Conservation (phyloP, 148 eudicot genomes). For the Salicornia ramosissima region DNA sequence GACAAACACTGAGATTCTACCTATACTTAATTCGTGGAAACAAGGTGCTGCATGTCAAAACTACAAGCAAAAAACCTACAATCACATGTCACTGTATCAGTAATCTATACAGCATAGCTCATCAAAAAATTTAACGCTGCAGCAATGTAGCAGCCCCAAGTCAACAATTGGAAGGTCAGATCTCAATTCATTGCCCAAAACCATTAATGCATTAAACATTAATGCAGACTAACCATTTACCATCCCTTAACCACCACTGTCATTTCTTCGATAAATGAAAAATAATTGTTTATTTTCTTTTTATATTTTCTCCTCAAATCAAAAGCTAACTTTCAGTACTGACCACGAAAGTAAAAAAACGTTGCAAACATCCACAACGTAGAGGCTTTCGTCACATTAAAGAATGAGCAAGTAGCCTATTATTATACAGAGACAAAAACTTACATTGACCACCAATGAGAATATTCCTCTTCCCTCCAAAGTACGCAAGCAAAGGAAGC, state of each 20-base stretch:
- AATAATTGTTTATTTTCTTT: background rate
- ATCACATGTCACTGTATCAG: background rate
- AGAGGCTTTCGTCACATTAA: background rate
- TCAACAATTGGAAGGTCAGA: no score
- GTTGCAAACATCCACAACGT: slow-evolving; percentile 3
- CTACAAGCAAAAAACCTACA: background rate
- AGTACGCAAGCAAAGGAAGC: slow-evolving; percentile 78
- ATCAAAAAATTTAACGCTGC: no score
- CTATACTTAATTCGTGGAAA: background rate
- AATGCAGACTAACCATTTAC: no score
- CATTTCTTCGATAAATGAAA: no score
- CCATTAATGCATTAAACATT: no score
- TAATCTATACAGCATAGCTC: no score
- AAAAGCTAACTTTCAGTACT: background rate
- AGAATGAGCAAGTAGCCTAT: slow-evolving; percentile 2
- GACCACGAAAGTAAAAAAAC: background rate
- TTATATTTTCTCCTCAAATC: background rate
- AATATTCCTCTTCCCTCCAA: slow-evolving; percentile 80
- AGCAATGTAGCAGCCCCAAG: no score
- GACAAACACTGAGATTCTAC: background rate
- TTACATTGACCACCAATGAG: slow-evolving; percentile 78
- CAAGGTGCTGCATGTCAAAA: background rate
- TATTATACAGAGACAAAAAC: slow-evolving; percentile 27
- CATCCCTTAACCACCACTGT: no score
- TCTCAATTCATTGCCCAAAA: no score